These are phyloP conservation scores for Eutypa lata DNA, from an alignment of 2,329 filamentous ascomycete species.

Conservation along the genomic window DNA sequence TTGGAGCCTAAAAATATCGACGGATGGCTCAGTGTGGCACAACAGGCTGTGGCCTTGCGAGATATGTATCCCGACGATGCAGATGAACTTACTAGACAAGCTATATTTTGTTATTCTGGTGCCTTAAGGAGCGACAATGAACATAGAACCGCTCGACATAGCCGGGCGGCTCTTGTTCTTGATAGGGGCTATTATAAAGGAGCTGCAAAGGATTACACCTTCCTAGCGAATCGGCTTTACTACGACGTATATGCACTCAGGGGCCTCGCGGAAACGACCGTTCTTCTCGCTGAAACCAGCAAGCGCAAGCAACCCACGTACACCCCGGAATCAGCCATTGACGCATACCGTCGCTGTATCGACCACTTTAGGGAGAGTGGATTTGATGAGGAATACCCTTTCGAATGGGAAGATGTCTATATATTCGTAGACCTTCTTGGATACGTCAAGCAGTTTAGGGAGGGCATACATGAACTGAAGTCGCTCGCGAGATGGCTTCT, in stretches of 20 bases:
- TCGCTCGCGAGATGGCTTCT: constrained; percentile 77
- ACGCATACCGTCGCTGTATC: constrained; percentile 48
- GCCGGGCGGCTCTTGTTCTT: constrained; percentile 57
- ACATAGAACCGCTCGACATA: constrained; percentile 55
- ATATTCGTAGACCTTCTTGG: constrained; percentile 81
- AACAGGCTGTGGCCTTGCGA: constrained; percentile 51
- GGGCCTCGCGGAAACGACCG: constrained; percentile 54
- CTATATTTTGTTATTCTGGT: constrained; percentile 56
- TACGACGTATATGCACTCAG: constrained; percentile 53
- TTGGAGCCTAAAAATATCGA: constrained; percentile 58
- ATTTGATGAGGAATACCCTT: constrained; percentile 33
- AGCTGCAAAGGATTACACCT: constrained; percentile 56
- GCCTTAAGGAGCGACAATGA: constrained; percentile 56
- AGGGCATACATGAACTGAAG: constrained; percentile 69
- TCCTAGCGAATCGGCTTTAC: constrained; percentile 49
- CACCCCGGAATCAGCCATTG: constrained; percentile 34
- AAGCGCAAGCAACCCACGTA: constrained; percentile 38
- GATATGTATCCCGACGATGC: constrained; percentile 44
- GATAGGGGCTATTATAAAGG: constrained; percentile 51
- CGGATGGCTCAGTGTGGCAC: constrained; percentile 58
- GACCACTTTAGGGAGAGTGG: constrained; percentile 35
- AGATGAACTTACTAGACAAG: constrained; percentile 47
- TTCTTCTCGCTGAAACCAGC: constrained; percentile 43
- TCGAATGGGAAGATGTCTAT: constrained; percentile 78
- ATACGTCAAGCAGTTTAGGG: constrained; percentile 57